phyloP scores from a whole-genome alignment of 768 basidiomycete genomes.

The Pleurotus eryngii region DNA sequence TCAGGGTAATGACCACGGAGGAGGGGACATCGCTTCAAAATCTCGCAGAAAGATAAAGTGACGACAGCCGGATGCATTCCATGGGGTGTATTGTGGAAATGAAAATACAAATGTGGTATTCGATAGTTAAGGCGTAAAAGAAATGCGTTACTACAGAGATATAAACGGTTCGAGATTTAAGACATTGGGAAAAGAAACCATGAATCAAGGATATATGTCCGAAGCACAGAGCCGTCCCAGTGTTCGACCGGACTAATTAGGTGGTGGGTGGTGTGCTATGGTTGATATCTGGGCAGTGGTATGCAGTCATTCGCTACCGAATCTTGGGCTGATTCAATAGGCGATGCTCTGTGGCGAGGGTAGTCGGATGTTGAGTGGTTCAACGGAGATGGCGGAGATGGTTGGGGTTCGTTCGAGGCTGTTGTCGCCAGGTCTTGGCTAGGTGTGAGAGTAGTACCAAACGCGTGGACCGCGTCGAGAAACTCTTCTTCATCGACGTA shows the following conservation, averaged over 20 bases:
- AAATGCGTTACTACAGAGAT: neutral
- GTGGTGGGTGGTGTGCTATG: neutral
- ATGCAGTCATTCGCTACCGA: conserved; percentile 5
- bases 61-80: neutral
- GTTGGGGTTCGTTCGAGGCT: neutral
- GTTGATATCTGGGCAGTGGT: conserved; percentile 6
- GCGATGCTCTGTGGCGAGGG: conserved; percentile 3
- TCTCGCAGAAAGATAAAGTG: neutral
- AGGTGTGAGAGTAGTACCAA: conserved; percentile 1
- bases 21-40: neutral
- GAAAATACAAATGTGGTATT: conserved; percentile 5
- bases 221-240: too few relatives aligned
- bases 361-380: conserved; percentile 6
- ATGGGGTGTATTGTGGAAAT: neutral
- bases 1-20: neutral
- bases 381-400: conserved; percentile 5
- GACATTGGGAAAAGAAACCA: neutral
- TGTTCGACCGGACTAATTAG: too few relatives aligned
- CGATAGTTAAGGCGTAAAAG: neutral
- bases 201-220: too few relatives aligned
- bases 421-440: neutral
- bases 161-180: neutral
- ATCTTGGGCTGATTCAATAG: conserved; percentile 7
- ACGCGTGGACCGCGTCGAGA: neutral
- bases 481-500: conserved; percentile 2